A percentile compares a stretch with the other conserved stretches of the same genome.
Evolutionary conservation across 2,329 filamentous ascomycete species (phyloP).

Genomic region (Alternaria viburni): DNA sequence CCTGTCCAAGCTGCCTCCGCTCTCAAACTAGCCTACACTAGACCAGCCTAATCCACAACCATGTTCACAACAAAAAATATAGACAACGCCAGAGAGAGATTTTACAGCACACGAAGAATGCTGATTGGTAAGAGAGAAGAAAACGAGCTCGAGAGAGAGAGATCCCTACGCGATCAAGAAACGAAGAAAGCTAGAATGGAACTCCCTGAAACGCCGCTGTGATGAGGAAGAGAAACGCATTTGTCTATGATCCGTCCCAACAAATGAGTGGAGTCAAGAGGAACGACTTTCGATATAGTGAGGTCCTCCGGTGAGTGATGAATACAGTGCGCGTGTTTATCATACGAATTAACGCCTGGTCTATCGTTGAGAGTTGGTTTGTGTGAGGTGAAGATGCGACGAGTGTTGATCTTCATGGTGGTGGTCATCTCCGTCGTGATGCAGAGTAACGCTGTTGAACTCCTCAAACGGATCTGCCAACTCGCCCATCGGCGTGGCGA

Average conservation of each 20-base stretch:
- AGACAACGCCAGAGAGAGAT: conserved; percentile 18
- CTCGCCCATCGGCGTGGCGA: conserved; percentile 84
- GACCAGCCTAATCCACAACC: neutral
- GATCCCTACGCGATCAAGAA: conserved; percentile 4
- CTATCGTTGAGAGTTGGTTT: conserved; percentile 35
- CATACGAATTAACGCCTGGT: neutral
- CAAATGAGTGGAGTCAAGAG: conserved; percentile 42
- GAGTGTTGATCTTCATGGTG: conserved; percentile 46
- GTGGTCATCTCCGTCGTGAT: conserved; percentile 88
- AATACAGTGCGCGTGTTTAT: neutral
- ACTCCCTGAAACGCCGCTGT: conserved; percentile 27
- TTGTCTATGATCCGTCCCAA: conserved; percentile 22
- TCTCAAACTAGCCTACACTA: neutral
- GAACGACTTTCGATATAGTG: conserved; percentile 20
- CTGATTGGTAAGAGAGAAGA: neutral
- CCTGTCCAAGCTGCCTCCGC: conserved; percentile 8
- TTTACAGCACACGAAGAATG: conserved; percentile 14
- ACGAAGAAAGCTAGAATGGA: conserved; percentile 5
- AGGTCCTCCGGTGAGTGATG: conserved; percentile 20
- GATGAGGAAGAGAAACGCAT: conserved; percentile 17
- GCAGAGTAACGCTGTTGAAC: conserved; percentile 96
- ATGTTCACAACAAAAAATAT: conserved; percentile 11
- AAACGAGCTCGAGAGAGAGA: neutral
- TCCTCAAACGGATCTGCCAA: conserved; percentile 92
- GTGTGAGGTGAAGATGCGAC: conserved; percentile 26